Base-by-base conservation (phyloP, 2,329 filamentous ascomycete genomes). In the Penicillium sp. region DNA sequence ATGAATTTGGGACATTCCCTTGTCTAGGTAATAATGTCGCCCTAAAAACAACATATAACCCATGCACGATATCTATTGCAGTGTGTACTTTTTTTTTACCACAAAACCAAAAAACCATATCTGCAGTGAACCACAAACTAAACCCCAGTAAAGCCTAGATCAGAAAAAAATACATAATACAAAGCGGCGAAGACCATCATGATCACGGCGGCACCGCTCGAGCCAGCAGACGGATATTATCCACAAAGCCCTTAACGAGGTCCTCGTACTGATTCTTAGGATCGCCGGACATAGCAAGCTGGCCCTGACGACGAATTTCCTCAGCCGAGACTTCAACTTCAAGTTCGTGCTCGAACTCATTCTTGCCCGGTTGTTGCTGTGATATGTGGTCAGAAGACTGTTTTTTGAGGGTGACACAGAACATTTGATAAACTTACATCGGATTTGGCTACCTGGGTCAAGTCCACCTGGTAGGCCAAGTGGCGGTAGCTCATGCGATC, bases 401-500 rank as follows among this genome's bases (percentile, higher is more conserved):
- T 4, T 35, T 31, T 31, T 53, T 23, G 12, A 29, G 52, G 33
- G 50, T 53, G 47, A 64, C 33, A 59, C 47, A 58, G 39, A 52
- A 52, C 45, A 53, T 33, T 35, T 25, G 39, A 55, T 33, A 31
- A 52, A 69, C 75, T 70, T 61, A 79, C 77, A 60, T 83, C 79
- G 35, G 75, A 69, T 44, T 72, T 82, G 12, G 86, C 89, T 42
- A 99, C 94, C 73, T 97, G 93, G 0, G 94, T 99, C 50, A 99
- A 79, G 75, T 99, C 94, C 66, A 99, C 84, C 72, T 94, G 90
- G 72, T 96, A 97, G 53, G 86, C 86, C 41, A 92, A 83, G 72
- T 97, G 96, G 10, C 83, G 87, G 76, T 99, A 99, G 70, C 90
- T 96, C 71, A 99, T 80, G 19, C 94, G 86, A 74, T 99, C 93